A percentile compares a stretch with the other conserved stretches of the same genome.
phyloP scores from a whole-genome alignment of 805 yeast species.

The Yamadazyma laniorum region DNA sequence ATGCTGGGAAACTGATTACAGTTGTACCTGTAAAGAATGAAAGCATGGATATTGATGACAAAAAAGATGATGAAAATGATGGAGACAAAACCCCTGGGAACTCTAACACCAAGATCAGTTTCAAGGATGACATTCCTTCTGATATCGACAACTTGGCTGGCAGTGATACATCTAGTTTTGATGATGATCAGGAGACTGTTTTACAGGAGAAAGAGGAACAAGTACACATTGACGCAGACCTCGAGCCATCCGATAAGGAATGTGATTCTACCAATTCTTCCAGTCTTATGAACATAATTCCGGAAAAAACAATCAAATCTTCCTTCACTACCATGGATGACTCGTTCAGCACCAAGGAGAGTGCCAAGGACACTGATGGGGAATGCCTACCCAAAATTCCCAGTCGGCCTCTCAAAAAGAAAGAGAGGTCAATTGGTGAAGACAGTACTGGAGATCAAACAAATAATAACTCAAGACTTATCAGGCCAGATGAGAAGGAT shows the following conservation, averaged over 20 bases:
- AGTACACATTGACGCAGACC: background rate
- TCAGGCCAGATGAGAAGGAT: background rate
- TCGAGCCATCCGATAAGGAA: background rate
- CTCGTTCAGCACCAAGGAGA: constrained; percentile 10
- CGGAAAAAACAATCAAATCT: constrained; percentile 10
- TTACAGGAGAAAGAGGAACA: constrained; percentile 22
- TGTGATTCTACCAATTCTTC: background rate
- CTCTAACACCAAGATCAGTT: constrained; percentile 25
- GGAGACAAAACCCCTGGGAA: constrained; percentile 36
- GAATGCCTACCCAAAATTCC: background rate
- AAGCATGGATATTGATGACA: background rate
- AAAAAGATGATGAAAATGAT: constrained; percentile 15
- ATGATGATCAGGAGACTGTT: constrained; percentile 33
- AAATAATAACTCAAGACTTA: background rate
- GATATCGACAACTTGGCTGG: constrained; percentile 14
- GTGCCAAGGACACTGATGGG: constrained; percentile 8
- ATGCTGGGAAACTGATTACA: too few species aligned
- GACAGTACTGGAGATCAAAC: background rate
- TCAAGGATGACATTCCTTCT: constrained; percentile 24
- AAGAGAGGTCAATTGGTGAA: background rate
- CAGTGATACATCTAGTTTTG: constrained; percentile 23
- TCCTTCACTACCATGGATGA: constrained; percentile 5
- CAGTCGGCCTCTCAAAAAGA: background rate
- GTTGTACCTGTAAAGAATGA: too few species aligned
- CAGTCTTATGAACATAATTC: constrained; percentile 8